Evolutionary conservation across 2,329 filamentous ascomycete genomes (phyloP).

Genomic region (Colletotrichum somersetense): DNA sequence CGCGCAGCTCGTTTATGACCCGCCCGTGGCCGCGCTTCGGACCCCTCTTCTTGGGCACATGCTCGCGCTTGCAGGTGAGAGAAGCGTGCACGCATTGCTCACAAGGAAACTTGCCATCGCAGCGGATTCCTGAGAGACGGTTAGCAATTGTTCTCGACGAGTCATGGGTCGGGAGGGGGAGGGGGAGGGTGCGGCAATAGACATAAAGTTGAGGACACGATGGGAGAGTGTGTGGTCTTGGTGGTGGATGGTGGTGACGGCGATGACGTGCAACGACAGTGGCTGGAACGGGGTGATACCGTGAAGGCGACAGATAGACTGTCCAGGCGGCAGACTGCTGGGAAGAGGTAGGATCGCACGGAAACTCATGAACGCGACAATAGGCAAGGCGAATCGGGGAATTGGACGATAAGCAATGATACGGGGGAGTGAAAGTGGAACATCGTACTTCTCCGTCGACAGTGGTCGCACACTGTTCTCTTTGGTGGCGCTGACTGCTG

Average conservation of each 20-base stretch:
- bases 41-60: constrained; percentile 73
- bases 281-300: constrained; percentile 28
- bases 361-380: constrained; percentile 39
- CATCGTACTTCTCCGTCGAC: constrained; percentile 57
- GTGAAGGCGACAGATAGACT: constrained; percentile 36
- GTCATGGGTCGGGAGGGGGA: neutral
- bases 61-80: constrained; percentile 73
- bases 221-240: constrained; percentile 31
- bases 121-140: constrained; percentile 55
- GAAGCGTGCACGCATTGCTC: constrained; percentile 71
- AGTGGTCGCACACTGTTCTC: constrained; percentile 61
- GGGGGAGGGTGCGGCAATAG: neutral
- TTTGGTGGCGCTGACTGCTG: constrained; percentile 44
- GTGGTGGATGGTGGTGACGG: constrained; percentile 9
- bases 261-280: constrained; percentile 36
- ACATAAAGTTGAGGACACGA: constrained; percentile 28
- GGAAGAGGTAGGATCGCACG: constrained; percentile 42
- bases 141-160: constrained; percentile 5
- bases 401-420: constrained; percentile 9
- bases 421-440: constrained; percentile 31
- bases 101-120: constrained; percentile 64
- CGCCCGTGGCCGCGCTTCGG: constrained; percentile 73
- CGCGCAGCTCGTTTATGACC: constrained; percentile 72
- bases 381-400: constrained; percentile 6
- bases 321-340: constrained; percentile 41